phyloP scores from a whole-genome alignment of 805 yeast genomes.

The Tetrapisispora phaffii region DNA sequence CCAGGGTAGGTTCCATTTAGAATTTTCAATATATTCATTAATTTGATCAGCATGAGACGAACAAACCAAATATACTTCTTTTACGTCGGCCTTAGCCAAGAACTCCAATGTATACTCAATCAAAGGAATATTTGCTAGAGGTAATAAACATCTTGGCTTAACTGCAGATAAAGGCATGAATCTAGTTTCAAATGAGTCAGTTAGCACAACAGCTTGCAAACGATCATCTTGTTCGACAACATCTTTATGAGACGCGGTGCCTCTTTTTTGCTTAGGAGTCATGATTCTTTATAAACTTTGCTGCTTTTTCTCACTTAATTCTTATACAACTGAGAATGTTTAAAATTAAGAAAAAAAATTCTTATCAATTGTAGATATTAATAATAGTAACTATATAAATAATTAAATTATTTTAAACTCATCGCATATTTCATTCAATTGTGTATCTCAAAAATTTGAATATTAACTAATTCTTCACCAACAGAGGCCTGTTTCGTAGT shows the following conservation, averaged over 20 bases:
- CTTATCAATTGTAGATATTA: too few species aligned
- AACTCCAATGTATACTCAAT: slow-evolving; percentile 93
- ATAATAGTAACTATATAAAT: not conserved
- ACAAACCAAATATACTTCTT: slow-evolving; percentile 84
- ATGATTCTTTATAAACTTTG: not conserved
- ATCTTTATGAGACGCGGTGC: slow-evolving; percentile 32
- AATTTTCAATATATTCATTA: slow-evolving; percentile 64
- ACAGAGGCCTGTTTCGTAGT: not conserved
- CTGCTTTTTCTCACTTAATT: too few species aligned
- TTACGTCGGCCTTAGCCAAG: slow-evolving; percentile 80
- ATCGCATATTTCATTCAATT: not conserved
- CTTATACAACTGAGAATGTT: too few species aligned
- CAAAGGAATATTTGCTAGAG: slow-evolving; percentile 86
- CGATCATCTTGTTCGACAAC: slow-evolving; percentile 60
- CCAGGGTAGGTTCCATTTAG: slow-evolving; percentile 58
- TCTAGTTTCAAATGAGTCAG: slow-evolving; percentile 86
- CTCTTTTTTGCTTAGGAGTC: slow-evolving; percentile 1
- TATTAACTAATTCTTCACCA: not conserved
- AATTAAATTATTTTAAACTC: not conserved
- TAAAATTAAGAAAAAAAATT: too few species aligned
- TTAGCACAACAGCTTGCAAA: slow-evolving; percentile 87
- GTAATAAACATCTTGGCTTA: slow-evolving; percentile 83
- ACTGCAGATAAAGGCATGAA: slow-evolving; percentile 86
- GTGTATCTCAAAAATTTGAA: not conserved
- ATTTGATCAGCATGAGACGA: slow-evolving; percentile 85